These are phyloP conservation scores for Ramularia endophylla DNA, from an alignment of 2,329 filamentous ascomycete species.

Conservation along the genomic window DNA sequence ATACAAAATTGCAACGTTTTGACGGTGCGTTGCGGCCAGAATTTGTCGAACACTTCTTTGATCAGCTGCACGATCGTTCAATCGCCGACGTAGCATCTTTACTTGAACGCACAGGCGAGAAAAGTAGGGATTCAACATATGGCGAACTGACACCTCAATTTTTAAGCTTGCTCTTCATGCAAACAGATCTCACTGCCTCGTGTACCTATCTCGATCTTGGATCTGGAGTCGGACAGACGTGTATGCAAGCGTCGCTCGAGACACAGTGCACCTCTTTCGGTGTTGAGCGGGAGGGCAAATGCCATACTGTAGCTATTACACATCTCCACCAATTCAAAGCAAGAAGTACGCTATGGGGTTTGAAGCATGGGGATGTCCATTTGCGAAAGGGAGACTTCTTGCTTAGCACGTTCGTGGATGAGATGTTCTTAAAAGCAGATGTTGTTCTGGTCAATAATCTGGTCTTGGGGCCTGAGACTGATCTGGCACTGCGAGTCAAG, in stretches of 20 bases:
- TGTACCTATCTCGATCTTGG: constrained; percentile 89
- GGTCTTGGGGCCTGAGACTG: constrained; percentile 80
- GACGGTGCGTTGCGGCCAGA: constrained; percentile 49
- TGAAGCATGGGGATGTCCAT: constrained; percentile 70
- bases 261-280: constrained; percentile 90
- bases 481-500: constrained; percentile 73
- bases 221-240: constrained; percentile 93
- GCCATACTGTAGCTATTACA: constrained; percentile 68
- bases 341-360: constrained; percentile 78
- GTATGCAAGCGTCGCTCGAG: constrained; percentile 83
- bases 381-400: constrained; percentile 80
- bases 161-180: constrained; percentile 69
- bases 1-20: too few relatives aligned
- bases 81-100: constrained; percentile 79
- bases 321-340: constrained; percentile 76
- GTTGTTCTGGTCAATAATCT: constrained; percentile 97
- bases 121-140: constrained; percentile 85
- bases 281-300: constrained; percentile 88
- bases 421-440: constrained; percentile 72
- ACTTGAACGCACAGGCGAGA: constrained; percentile 72
- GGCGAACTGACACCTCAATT: constrained; percentile 83
- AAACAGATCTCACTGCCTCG: constrained; percentile 67
- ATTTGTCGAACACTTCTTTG: constrained; percentile 53
- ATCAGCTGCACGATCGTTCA: constrained; percentile 79
- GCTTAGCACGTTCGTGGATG: constrained; percentile 60